Conservation (phyloP, 2,329 filamentous ascomycete genomes). For the Aspergillus niger region DNA sequence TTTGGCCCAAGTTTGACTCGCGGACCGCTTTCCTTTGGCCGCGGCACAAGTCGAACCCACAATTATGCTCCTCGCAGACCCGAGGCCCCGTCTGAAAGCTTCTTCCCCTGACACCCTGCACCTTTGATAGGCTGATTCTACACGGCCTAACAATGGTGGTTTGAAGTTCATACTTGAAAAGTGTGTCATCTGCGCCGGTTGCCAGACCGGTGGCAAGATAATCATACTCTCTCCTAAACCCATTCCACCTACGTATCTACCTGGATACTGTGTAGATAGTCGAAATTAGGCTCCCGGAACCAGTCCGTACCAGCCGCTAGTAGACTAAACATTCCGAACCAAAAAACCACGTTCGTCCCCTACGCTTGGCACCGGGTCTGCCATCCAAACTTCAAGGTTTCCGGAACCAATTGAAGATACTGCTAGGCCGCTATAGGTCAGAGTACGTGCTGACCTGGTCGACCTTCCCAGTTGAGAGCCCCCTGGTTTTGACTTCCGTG, state of each 20-base stretch:
- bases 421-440: not conserved
- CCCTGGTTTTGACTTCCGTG: not conserved
- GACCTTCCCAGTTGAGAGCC: not conserved
- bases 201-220: not conserved
- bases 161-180: not conserved
- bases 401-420: constrained; percentile 7
- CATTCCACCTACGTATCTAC: too few species aligned
- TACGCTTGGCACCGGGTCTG: constrained; percentile 5
- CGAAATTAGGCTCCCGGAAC: constrained; percentile 1
- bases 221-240: not conserved
- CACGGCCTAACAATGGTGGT: not conserved
- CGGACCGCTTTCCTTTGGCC: not conserved
- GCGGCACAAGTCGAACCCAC: not conserved
- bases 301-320: not conserved
- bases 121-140: not conserved
- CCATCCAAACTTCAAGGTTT: constrained; percentile 11
- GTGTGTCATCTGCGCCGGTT: not conserved
- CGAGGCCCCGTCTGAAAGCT: not conserved
- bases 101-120: not conserved
- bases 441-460: not conserved
- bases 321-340: not conserved
- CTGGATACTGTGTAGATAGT: not conserved
- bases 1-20: not conserved
- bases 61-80: not conserved
- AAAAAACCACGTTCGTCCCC: constrained; percentile 1